Conservation (phyloP, 1,139 yeast species). For the Suhomyces coccinellae region DNA sequence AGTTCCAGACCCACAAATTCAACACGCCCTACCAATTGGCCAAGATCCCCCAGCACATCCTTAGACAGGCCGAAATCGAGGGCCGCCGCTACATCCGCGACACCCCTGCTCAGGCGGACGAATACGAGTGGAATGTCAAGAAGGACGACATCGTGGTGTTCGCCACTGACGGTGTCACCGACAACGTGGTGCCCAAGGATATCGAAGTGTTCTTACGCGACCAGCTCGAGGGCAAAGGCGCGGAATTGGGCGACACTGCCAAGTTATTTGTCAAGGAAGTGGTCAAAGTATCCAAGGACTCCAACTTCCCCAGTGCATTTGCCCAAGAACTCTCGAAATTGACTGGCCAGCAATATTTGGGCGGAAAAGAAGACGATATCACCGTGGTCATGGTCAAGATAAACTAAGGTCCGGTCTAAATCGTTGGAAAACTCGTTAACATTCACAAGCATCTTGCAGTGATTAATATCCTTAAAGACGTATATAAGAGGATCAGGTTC, state of each 20-base stretch:
- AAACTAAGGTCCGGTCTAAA: constrained; percentile 22
- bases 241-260: constrained; percentile 42
- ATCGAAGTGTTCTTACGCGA: constrained; percentile 62
- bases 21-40: constrained; percentile 92
- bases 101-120: constrained; percentile 53
- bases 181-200: constrained; percentile 75
- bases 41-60: constrained; percentile 68
- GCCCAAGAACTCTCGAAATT: constrained; percentile 74
- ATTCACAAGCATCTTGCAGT: too few species aligned
- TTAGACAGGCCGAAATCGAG: constrained; percentile 53
- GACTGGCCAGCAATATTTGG: constrained; percentile 71
- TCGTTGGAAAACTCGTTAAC: neutral
- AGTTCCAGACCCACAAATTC: constrained; percentile 82
- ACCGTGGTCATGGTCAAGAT: constrained; percentile 75
- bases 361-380: constrained; percentile 95
- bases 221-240: constrained; percentile 22
- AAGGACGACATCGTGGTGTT: constrained; percentile 75
- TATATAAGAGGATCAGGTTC: too few species aligned
- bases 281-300: constrained; percentile 67
- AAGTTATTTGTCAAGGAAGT: constrained; percentile 67
- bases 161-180: constrained; percentile 94
- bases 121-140: constrained; percentile 50
- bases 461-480: too few species aligned
- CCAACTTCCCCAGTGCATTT: constrained; percentile 78
- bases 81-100: constrained; percentile 65